Percentiles rank a stretch among this genome's conserved stretches.
phyloP scores from a whole-genome alignment of 768 basidiomycete genomes.

The Phallus indusiatus region DNA sequence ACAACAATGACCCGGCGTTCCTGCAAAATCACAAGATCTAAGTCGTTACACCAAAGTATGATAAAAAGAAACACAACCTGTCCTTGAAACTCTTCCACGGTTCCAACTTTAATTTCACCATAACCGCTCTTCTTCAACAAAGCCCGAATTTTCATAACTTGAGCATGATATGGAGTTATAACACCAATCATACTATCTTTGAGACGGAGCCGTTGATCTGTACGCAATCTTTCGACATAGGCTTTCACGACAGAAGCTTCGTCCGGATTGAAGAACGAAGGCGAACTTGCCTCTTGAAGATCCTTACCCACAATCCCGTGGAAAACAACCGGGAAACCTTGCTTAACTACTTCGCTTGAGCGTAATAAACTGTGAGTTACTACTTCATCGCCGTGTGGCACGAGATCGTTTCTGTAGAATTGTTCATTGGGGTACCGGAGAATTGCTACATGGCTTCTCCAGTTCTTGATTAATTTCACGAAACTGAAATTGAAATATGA shows the following conservation, averaged over 20 bases:
- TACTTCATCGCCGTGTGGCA: slow-evolving; percentile 17
- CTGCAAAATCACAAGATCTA: slow-evolving; percentile 20
- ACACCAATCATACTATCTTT: slow-evolving; percentile 27
- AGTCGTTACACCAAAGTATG: neutral
- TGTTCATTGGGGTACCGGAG: slow-evolving; percentile 45
- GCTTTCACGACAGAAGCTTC: slow-evolving; percentile 27
- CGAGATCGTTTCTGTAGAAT: slow-evolving; percentile 28
- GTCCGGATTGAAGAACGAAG: slow-evolving; percentile 32
- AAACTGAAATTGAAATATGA: slow-evolving; percentile 25
- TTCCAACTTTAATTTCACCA: slow-evolving; percentile 24
- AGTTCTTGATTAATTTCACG: slow-evolving; percentile 51
- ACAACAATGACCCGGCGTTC: slow-evolving; percentile 51
- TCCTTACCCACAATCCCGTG: slow-evolving; percentile 26
- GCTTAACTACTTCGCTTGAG: slow-evolving; percentile 20
- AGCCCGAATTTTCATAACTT: slow-evolving; percentile 24
- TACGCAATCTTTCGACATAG: slow-evolving; percentile 22
- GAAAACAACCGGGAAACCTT: slow-evolving; percentile 25
- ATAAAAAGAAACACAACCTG: slow-evolving; percentile 19
- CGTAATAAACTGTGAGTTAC: slow-evolving; percentile 19
- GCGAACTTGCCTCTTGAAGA: slow-evolving; percentile 24
- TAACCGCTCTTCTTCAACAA: slow-evolving; percentile 15
- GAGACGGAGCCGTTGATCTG: slow-evolving; percentile 20
- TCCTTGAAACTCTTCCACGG: slow-evolving; percentile 34
- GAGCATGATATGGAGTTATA: slow-evolving; percentile 32
- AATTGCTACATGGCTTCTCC: slow-evolving; percentile 46